Evolutionary conservation across 129 eudicot species (phyloP).

Genomic region (Heracleum sosnowskyi): DNA sequence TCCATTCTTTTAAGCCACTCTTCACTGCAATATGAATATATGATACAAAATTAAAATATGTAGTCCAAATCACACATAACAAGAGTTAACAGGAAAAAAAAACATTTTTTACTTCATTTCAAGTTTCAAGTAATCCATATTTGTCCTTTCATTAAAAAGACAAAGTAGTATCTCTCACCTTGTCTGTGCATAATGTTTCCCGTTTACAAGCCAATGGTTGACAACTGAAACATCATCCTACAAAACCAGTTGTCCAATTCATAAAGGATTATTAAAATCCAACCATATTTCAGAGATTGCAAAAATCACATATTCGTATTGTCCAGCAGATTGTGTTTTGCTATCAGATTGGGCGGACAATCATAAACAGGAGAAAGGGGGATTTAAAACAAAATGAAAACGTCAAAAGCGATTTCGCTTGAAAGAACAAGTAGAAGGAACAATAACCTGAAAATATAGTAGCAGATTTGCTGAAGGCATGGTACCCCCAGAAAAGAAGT

Average conservation of each 20-base stretch:
- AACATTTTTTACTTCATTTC: not conserved
- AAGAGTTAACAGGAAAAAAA: not conserved
- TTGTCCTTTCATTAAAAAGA: not conserved
- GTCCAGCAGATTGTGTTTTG: not conserved
- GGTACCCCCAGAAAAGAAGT: conserved; percentile 96
- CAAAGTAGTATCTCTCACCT: conserved; percentile 35
- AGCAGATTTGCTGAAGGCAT: conserved; percentile 95
- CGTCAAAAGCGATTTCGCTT: not conserved
- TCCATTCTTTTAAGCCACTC: conserved; percentile 99
- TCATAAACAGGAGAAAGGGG: not conserved
- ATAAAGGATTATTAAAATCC: not conserved
- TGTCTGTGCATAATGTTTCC: conserved; percentile 90
- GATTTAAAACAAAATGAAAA: not conserved
- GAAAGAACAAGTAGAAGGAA: not conserved
- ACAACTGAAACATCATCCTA: conserved; percentile 90
- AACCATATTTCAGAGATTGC: not conserved
- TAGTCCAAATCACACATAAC: not conserved
- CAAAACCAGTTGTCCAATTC: not conserved
- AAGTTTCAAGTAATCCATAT: not conserved
- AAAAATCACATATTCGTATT: not conserved
- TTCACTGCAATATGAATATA: conserved; percentile 54
- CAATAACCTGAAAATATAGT: conserved; percentile 81
- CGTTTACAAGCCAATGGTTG: conserved; percentile 89
- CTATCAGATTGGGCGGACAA: not conserved
- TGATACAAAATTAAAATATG: too few species aligned